phyloP scores from a whole-genome alignment of 169 alveolate species.

The Ichthyophthirius multifiliis region DNA sequence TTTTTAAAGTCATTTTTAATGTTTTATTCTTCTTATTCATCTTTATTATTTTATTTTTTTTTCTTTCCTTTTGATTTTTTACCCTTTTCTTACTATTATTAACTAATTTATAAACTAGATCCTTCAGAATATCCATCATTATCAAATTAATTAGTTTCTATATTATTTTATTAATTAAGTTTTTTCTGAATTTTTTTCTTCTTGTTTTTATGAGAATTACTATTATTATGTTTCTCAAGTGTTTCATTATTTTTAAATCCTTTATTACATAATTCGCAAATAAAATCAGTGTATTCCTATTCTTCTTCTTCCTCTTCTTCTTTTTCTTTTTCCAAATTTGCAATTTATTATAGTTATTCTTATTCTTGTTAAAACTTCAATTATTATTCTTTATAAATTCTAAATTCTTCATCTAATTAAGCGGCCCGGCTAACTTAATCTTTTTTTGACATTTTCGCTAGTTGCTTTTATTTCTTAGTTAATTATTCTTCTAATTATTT shows the following conservation, averaged over 20 bases:
- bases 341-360: not conserved
- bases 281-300: conserved; percentile 35
- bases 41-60: conserved; percentile 35
- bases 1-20: not conserved
- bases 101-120: conserved; percentile 30
- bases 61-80: conserved; percentile 26
- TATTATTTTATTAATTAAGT: not conserved
- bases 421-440: too few species aligned
- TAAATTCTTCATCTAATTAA: conserved; percentile 3
- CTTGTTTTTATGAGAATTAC: conserved; percentile 56
- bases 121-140: conserved; percentile 10
- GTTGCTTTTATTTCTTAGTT: not conserved
- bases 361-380: conserved; percentile 27
- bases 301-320: conserved; percentile 51
- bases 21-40: not conserved
- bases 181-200: conserved; percentile 8
- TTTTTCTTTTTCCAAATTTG: not conserved
- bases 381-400: conserved; percentile 13
- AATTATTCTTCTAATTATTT: not conserved
- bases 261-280: conserved; percentile 60
- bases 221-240: conserved; percentile 48
- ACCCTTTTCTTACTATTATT: conserved; percentile 45
- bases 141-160: conserved; percentile 5
- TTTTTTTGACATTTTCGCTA: too few species aligned
- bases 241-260: conserved; percentile 60